Conservation (phyloP, 2,329 filamentous ascomycete genomes). For the Stachybotrys echinatus region DNA sequence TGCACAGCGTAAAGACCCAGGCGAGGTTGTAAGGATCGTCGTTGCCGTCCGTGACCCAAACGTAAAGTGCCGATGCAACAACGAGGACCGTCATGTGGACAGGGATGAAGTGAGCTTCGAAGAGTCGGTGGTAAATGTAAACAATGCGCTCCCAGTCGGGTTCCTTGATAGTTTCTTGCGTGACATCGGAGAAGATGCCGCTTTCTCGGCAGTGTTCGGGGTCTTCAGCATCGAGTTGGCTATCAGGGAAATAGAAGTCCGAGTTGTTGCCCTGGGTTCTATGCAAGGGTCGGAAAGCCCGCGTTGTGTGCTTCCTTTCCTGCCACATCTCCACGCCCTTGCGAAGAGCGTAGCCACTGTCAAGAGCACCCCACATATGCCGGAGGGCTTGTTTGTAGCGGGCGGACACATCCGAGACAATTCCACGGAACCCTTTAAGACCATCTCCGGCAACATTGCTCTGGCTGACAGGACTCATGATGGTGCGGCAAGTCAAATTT, state of each 20-base stretch:
- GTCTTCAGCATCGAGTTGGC: slow-evolving; percentile 30
- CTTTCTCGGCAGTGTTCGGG: slow-evolving; percentile 37
- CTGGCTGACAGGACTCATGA: slow-evolving; percentile 66
- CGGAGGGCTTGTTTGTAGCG: slow-evolving; percentile 68
- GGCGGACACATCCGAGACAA: slow-evolving; percentile 53
- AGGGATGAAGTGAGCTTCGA: slow-evolving; percentile 68
- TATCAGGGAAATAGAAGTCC: slow-evolving; percentile 43
- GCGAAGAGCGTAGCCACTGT: slow-evolving; percentile 60
- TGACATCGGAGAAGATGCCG: slow-evolving; percentile 51
- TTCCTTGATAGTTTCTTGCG: slow-evolving; percentile 42
- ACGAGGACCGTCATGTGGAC: slow-evolving; percentile 62
- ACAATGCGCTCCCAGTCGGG: slow-evolving; percentile 52
- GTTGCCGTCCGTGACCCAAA: slow-evolving; percentile 44
- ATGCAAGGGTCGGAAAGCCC: slow-evolving; percentile 52
- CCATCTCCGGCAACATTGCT: slow-evolving; percentile 63
- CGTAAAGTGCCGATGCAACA: slow-evolving; percentile 56
- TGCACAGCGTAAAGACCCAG: slow-evolving; percentile 57
- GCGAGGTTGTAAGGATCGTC: slow-evolving; percentile 47
- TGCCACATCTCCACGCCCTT: slow-evolving; percentile 53
- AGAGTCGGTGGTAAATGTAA: slow-evolving; percentile 61
- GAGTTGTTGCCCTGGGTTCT: slow-evolving; percentile 36
- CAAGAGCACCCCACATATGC: slow-evolving; percentile 72
- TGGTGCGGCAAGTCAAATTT: slow-evolving; percentile 57
- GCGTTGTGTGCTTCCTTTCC: slow-evolving; percentile 50
- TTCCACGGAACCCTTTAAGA: slow-evolving; percentile 46